Percentiles rank a stretch among this genome's conserved stretches.
Conservation (phyloP, 345 rosid species). For the Acer campestre region DNA sequence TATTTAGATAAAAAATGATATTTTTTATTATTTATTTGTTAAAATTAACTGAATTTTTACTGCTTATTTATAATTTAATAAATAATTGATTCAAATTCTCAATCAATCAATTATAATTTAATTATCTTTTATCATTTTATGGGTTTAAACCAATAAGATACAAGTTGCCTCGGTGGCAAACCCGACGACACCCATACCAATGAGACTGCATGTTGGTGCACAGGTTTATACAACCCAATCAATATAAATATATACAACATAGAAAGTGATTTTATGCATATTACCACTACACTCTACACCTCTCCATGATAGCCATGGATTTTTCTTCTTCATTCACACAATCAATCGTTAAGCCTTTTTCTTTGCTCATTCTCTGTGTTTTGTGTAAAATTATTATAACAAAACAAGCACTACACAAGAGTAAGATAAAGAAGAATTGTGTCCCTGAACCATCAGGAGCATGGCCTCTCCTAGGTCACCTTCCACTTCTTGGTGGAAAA, state of each 20-base stretch:
- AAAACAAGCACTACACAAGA: not conserved
- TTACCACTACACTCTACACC: not conserved
- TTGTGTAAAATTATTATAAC: slow-evolving; percentile 15
- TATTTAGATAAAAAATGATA: too few species aligned
- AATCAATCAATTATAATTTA: too few species aligned
- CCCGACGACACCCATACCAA: too few species aligned
- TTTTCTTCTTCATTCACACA: slow-evolving; percentile 1
- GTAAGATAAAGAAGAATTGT: not conserved
- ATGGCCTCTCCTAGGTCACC: slow-evolving; percentile 69
- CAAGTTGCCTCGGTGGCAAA: too few species aligned
- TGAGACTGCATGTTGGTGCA: too few species aligned
- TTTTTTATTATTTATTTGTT: too few species aligned
- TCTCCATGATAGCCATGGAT: slow-evolving; percentile 7
- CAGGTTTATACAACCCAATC: too few species aligned
- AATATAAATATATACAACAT: not conserved
- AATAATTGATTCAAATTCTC: too few species aligned
- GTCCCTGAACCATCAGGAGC: slow-evolving; percentile 57
- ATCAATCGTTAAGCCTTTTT: not conserved
- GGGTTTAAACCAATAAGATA: too few species aligned
- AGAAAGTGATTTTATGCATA: not conserved
- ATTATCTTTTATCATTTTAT: too few species aligned
- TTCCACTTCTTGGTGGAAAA: slow-evolving; percentile 45
- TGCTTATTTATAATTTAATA: too few species aligned
- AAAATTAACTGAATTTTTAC: too few species aligned
- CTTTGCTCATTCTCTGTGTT: slow-evolving; percentile 2